Evolutionary conservation across 225 moss, liverwort and hornwort species (phyloP).

Genomic region (Marchantia polymorpha): DNA sequence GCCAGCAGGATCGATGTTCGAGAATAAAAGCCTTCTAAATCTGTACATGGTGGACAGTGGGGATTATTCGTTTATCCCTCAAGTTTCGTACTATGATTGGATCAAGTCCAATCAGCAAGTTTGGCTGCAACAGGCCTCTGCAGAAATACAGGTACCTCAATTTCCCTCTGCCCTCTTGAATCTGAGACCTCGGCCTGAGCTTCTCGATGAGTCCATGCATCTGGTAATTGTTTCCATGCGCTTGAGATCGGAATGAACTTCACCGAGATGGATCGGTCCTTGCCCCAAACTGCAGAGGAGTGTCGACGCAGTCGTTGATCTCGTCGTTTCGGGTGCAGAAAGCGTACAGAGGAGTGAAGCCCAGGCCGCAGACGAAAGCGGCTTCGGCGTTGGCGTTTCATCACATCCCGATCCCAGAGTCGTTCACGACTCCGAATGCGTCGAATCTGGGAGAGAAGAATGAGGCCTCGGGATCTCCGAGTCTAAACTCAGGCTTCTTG

Average conservation of each 20-base stretch:
- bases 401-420: conserved; percentile 69
- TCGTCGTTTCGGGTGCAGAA: neutral
- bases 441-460: conserved; percentile 50
- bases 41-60: conserved; percentile 64
- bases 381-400: conserved; percentile 62
- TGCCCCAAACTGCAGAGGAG: too few species aligned
- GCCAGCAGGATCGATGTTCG: conserved; percentile 14
- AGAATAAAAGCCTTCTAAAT: conserved; percentile 54
- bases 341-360: neutral
- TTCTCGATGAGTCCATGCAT: too few species aligned
- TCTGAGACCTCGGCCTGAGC: too few species aligned
- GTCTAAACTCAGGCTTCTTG: conserved; percentile 59
- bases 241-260: too few species aligned
- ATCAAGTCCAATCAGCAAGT: conserved; percentile 29
- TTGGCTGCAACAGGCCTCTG: conserved; percentile 18
- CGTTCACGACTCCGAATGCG: conserved; percentile 20
- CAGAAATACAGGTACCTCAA: conserved; percentile 5
- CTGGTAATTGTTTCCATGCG: too few species aligned
- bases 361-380: neutral
- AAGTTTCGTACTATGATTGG: conserved; percentile 53
- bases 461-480: conserved; percentile 50
- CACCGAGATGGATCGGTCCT: too few species aligned
- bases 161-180: too few species aligned
- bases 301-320: too few species aligned
- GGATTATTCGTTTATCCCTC: conserved; percentile 46